Evolutionary conservation across 495 filamentous ascomycete species (phyloP).

Genomic region (Chaetomium tenue): DNA sequence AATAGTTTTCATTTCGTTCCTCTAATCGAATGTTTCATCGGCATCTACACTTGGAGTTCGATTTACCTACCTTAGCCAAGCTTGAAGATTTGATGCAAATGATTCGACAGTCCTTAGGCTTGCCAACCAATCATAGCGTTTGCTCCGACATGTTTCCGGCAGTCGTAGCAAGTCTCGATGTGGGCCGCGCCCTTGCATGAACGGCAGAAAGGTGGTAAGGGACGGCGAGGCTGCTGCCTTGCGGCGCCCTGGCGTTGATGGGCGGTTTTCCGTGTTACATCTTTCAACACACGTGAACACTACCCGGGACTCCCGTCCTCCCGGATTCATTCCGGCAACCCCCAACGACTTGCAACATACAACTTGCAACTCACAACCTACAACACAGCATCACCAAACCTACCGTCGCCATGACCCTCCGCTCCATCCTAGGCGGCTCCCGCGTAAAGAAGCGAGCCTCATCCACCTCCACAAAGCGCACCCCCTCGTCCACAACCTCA

Average conservation of each 20-base stretch:
- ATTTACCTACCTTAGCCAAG: background rate
- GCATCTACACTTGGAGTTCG: no score
- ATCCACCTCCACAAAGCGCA: slow-evolving; percentile 37
- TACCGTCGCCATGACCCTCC: slow-evolving; percentile 30
- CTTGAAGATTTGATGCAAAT: no score
- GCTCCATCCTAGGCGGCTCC: slow-evolving; percentile 38
- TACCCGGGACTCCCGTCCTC: no score
- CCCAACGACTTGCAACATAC: background rate
- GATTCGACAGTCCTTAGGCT: no score
- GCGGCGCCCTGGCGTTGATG: slow-evolving; percentile 2
- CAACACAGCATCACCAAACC: background rate
- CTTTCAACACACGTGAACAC: no score
- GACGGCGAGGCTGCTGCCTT: background rate
- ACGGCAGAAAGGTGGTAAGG: no score
- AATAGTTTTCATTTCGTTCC: no score
- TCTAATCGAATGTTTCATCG: no score
- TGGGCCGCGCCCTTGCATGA: background rate
- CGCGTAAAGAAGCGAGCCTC: slow-evolving; percentile 45
- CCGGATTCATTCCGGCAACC: no score
- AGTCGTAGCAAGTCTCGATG: background rate
- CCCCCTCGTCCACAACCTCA: slow-evolving; percentile 26
- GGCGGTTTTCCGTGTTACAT: background rate
- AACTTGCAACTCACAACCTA: background rate
- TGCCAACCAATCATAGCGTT: no score
- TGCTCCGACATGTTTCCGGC: no score